These are phyloP conservation scores for Cyberlindnera maritima DNA, from an alignment of 805 yeast genomes.

Conservation along the genomic window DNA sequence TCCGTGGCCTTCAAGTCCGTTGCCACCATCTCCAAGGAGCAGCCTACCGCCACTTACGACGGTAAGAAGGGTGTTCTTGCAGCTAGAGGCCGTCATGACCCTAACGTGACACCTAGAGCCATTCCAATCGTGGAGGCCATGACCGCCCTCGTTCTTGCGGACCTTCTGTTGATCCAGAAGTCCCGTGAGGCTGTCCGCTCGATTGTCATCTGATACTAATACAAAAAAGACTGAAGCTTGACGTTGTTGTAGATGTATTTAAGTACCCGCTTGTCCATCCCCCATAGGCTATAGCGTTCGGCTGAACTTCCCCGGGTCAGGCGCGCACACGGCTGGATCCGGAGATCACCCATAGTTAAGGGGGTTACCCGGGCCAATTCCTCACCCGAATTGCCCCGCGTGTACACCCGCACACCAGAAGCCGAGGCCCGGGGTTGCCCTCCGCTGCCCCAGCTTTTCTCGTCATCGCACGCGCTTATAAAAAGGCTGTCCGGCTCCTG, in stretches of 20 bases:
- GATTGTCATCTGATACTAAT: slow-evolving; percentile 23
- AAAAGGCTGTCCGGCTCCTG: not conserved
- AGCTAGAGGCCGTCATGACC: slow-evolving; percentile 98
- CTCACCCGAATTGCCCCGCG: slow-evolving; percentile 7
- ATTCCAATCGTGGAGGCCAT: slow-evolving; percentile 98
- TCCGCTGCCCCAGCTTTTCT: slow-evolving; percentile 13
- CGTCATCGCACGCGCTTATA: slow-evolving; percentile 1
- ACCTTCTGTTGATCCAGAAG: slow-evolving; percentile 80
- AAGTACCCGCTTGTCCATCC: not conserved
- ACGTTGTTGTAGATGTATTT: too few relatives aligned
- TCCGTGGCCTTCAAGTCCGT: slow-evolving; percentile 97
- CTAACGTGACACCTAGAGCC: slow-evolving; percentile 97
- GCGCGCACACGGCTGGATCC: not conserved
- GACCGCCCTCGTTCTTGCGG: slow-evolving; percentile 94
- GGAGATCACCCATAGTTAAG: slow-evolving; percentile 1
- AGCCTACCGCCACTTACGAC: slow-evolving; percentile 81
- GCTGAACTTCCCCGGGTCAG: not conserved
- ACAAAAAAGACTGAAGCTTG: too few relatives aligned
- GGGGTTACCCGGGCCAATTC: not conserved
- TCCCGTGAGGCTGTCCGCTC: slow-evolving; percentile 62
- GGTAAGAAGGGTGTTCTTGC: slow-evolving; percentile 87
- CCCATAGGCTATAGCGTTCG: not conserved
- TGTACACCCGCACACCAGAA: slow-evolving; percentile 6
- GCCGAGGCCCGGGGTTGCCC: slow-evolving; percentile 8
- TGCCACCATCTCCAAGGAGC: slow-evolving; percentile 94